Base-by-base conservation (phyloP, 441 rosid species). In the Hura crepitans region DNA sequence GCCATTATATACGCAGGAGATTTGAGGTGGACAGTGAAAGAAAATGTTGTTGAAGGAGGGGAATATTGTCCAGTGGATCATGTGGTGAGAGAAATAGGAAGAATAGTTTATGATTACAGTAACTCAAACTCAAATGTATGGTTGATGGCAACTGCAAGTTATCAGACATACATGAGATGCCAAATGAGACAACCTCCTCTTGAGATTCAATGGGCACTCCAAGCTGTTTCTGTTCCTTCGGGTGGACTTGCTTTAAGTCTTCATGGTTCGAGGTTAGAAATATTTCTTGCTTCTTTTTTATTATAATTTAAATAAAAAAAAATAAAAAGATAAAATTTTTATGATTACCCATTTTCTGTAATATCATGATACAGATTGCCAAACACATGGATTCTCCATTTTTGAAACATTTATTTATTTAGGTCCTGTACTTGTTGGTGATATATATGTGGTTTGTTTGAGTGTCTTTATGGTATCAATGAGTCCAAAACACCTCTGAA, bases 211-310 rank as follows among this genome's bases (percentile, higher is more conserved):
- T 90, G 98, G 98, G 77, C 80, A 69, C 84, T 90, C 75, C 93
- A 89, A 80, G 87, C 93, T 74, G 89, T 90, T 71, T 86, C 95
- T 17, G 77, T 90, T 81, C 98, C 97, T n/a, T 84, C 97, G 10
- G 87, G 86, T 66, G 98, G 86, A 62, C 91, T 93, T 79, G 87
- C 85, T 20, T 72, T 93, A 73, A 84, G 85, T 72, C 96, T 93
- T 74, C 91, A 87, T 73, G 84, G 81, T 75, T 76, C 95, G 68
- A 88, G 97, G 97, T 92, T 31, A 54, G 30, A 62, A 47, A 6
- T 74, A 12, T 49, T 22, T 8, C 50, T 75, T 55, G 35, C 17
- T 46, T 65, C 10, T 30, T 69, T 45, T 15, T 69, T 25, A 50
- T 60, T 11, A 37, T 37, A 10, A 37, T 37, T 37, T 37, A 37